Percentiles rank a stretch among this genome's conserved stretches.
Evolutionary conservation across 2,329 filamentous ascomycete genomes (phyloP).

Genomic region (Aspergillus piperis): DNA sequence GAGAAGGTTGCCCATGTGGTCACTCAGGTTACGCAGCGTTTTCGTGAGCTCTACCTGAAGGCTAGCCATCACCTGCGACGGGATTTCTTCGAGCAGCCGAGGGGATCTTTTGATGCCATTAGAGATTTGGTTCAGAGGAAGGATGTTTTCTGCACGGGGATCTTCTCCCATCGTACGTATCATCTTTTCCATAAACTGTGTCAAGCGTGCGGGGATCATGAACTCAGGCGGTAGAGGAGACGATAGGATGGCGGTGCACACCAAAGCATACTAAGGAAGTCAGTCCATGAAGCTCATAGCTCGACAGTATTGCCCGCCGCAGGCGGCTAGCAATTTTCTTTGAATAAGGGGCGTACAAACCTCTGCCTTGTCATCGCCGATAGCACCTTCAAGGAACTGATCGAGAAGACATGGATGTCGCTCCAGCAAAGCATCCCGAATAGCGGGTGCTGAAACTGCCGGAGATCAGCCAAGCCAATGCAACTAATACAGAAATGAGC

Average conservation of each 20-base stretch:
- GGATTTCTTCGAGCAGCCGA: constrained; percentile 29
- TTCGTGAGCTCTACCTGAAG: constrained; percentile 42
- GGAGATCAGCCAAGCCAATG: constrained; percentile 14
- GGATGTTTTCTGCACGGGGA: constrained; percentile 35
- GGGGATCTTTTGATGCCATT: constrained; percentile 31
- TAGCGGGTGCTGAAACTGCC: constrained; percentile 29
- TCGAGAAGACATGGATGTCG: constrained; percentile 39
- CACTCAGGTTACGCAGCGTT: constrained; percentile 40
- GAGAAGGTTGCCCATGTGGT: constrained; percentile 44
- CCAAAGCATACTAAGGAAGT: constrained; percentile 29
- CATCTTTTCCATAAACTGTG: constrained; percentile 35
- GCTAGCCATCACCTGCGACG: constrained; percentile 36
- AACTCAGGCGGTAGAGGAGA: constrained; percentile 32
- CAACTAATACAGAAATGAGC: not conserved
- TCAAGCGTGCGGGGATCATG: constrained; percentile 35
- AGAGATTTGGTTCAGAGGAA: constrained; percentile 38
- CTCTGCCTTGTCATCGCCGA: constrained; percentile 30
- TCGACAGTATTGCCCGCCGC: no score
- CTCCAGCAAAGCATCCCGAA: constrained; percentile 37
- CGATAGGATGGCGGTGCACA: constrained; percentile 39
- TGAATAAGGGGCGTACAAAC: constrained; percentile 23
- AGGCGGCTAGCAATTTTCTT: not conserved
- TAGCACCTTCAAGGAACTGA: constrained; percentile 34
- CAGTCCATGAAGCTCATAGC: not conserved
- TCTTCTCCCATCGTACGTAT: constrained; percentile 31